These are phyloP conservation scores for Amanita exitialis DNA, from an alignment of 768 basidiomycete species.

Conservation along the genomic window DNA sequence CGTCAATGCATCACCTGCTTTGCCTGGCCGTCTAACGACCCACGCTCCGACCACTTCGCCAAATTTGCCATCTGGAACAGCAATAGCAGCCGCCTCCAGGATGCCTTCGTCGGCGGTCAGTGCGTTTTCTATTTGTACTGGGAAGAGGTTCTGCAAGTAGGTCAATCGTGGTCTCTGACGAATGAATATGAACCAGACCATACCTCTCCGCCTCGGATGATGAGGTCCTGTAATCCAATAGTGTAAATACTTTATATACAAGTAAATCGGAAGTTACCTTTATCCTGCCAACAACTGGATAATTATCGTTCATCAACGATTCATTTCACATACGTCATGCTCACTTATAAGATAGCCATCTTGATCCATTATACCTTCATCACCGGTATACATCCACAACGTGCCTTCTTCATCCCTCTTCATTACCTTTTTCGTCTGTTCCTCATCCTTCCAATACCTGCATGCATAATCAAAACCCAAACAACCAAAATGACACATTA, in stretches of 20 bases:
- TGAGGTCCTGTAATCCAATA: slow-evolving; percentile 46
- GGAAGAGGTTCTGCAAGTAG: slow-evolving; percentile 56
- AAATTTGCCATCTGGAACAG: slow-evolving; percentile 58
- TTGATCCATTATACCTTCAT: slow-evolving; percentile 72
- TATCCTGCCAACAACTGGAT: slow-evolving; percentile 63
- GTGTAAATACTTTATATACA: neutral
- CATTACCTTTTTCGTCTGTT: slow-evolving; percentile 55
- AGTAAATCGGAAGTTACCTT: slow-evolving; percentile 35
- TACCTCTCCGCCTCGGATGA: slow-evolving; percentile 82
- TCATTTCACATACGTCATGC: slow-evolving; percentile 13
- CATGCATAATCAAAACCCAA: slow-evolving; percentile 1
- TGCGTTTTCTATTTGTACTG: slow-evolving; percentile 77
- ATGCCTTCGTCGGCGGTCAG: slow-evolving; percentile 46
- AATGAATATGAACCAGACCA: slow-evolving; percentile 1
- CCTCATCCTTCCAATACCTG: slow-evolving; percentile 72
- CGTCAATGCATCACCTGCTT: slow-evolving; percentile 23
- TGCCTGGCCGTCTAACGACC: slow-evolving; percentile 45
- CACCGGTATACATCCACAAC: slow-evolving; percentile 80
- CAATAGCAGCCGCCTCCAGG: slow-evolving; percentile 62
- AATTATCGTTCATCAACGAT: neutral
- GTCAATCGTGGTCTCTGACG: neutral
- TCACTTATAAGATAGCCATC: slow-evolving; percentile 69
- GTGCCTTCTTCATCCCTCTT: slow-evolving; percentile 40
- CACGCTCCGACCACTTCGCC: slow-evolving; percentile 80
- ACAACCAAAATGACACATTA: neutral